Evolutionary conservation across 2,329 filamentous ascomycete species (phyloP).

Genomic region (Mycosphaerella sp.): DNA sequence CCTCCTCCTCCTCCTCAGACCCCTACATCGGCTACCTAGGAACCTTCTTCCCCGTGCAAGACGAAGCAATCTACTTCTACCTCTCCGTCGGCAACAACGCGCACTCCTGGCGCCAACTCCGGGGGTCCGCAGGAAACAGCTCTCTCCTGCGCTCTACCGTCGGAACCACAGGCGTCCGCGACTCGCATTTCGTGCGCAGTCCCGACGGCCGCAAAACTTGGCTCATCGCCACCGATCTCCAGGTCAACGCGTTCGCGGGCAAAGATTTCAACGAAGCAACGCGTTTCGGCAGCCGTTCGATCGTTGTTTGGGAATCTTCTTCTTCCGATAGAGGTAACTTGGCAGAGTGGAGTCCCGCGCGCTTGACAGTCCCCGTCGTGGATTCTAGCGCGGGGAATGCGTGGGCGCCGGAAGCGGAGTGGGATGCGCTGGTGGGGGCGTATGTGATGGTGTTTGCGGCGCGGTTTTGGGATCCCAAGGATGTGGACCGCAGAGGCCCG

Average conservation of each 20-base stretch:
- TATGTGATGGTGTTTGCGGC: constrained; percentile 17
- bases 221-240: constrained; percentile 20
- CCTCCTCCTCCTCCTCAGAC: too few species aligned
- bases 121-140: constrained; percentile 6
- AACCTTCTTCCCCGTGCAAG: constrained; percentile 28
- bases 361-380: constrained; percentile 11
- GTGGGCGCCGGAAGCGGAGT: constrained; percentile 17
- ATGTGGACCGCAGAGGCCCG: constrained; percentile 10
- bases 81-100: constrained; percentile 20
- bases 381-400: constrained; percentile 16
- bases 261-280: constrained; percentile 24
- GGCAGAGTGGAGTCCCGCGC: constrained; percentile 11
- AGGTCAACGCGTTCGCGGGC: constrained; percentile 25
- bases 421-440: constrained; percentile 11
- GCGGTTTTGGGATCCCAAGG: constrained; percentile 14
- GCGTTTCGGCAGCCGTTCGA: constrained; percentile 20
- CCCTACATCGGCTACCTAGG: constrained; percentile 18
- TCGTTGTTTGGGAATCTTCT: constrained; percentile 19
- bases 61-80: constrained; percentile 26
- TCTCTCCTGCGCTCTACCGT: constrained; percentile 17
- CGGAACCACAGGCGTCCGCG: constrained; percentile 17
- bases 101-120: constrained; percentile 14
- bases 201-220: constrained; percentile 17
- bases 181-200: constrained; percentile 14
- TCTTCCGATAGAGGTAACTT: background rate